Evolutionary conservation across 176 grass and related monocot species (phyloP).

Genomic region (Phragmites australis): DNA sequence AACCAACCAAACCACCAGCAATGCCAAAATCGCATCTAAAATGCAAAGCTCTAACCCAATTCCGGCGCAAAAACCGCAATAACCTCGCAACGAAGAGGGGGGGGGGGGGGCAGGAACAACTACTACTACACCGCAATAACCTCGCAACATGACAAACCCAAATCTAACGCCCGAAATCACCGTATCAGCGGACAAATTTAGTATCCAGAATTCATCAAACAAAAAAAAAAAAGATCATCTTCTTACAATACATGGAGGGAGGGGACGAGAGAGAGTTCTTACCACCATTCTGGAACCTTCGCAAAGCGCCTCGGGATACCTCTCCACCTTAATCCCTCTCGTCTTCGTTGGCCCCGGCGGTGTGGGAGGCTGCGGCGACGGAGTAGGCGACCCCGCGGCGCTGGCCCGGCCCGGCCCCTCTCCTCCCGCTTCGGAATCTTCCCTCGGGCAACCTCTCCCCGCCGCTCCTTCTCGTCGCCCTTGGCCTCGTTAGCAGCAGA

Average conservation of each 20-base stretch:
- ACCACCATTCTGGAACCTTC: constrained; percentile 36
- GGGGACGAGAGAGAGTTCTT: not conserved
- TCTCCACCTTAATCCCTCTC: not conserved
- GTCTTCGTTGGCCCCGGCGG: not conserved
- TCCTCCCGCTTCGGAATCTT: not conserved
- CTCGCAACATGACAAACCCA: not conserved
- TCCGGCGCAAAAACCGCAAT: not conserved
- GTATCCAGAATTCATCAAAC: not conserved
- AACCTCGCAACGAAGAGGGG: no score
- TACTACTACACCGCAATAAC: no score
- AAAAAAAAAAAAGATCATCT: not conserved
- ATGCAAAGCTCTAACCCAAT: not conserved
- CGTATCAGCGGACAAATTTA: not conserved
- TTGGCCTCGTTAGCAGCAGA: not conserved
- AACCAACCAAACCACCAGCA: not conserved
- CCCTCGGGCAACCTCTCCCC: not conserved
- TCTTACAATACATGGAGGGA: not conserved
- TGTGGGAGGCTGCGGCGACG: not conserved
- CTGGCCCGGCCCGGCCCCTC: not conserved
- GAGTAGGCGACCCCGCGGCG: not conserved
- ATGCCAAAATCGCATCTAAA: not conserved
- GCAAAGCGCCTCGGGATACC: not conserved
- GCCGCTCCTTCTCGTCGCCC: not conserved
- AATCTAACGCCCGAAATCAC: not conserved
- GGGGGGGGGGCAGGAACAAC: no score